Conservation (phyloP, 441 rosid species). For the Pelargonium fulgidum region DNA sequence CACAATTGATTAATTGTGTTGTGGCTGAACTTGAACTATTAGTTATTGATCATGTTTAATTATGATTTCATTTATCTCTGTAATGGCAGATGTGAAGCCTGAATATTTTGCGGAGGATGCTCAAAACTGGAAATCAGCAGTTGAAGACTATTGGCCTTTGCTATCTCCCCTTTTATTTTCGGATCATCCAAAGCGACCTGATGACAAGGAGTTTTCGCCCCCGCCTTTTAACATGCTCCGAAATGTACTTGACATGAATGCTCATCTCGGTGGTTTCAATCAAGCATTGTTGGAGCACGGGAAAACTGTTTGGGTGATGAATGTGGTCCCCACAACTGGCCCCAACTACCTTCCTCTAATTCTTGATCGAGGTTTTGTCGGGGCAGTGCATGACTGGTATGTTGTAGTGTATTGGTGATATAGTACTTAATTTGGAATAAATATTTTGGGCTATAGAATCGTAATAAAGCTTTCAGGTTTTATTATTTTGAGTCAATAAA, state of each 20-base stretch:
- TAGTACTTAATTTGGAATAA: neutral
- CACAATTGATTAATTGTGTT: too few relatives aligned
- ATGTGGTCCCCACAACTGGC: conserved; percentile 78
- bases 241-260: conserved; percentile 95
- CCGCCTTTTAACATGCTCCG: conserved; percentile 96
- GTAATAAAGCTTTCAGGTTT: too few relatives aligned
- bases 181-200: conserved; percentile 98
- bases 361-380: conserved; percentile 88
- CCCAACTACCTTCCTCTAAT: conserved; percentile 77
- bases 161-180: conserved; percentile 92
- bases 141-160: conserved; percentile 87
- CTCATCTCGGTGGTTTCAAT: conserved; percentile 85
- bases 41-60: neutral
- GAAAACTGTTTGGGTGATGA: conserved; percentile 96
- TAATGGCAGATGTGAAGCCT: conserved; percentile 50
- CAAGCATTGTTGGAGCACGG: conserved; percentile 69
- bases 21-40: neutral
- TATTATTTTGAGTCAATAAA: neutral
- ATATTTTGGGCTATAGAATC: too few relatives aligned
- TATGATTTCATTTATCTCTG: neutral
- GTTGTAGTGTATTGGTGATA: neutral
- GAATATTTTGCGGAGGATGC: conserved; percentile 65
- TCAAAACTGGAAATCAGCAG: conserved; percentile 51
- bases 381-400: conserved; percentile 88
- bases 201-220: conserved; percentile 81